These are phyloP conservation scores for Nicotiana knightiana DNA, from an alignment of 257 asterid species.

Conservation along the genomic window DNA sequence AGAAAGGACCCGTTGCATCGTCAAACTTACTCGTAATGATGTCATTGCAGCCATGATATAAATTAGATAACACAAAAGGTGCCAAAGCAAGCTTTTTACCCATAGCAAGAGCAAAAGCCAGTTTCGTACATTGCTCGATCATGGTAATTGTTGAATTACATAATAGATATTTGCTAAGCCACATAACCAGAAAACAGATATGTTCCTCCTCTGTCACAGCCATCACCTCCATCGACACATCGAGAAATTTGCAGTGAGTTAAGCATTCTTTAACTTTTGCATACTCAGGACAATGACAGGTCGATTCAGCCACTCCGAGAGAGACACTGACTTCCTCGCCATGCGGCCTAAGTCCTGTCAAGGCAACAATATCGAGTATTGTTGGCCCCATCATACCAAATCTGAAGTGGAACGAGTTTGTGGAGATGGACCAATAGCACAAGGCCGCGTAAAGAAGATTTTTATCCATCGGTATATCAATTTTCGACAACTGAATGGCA, in stretches of 20 bases:
- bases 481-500: conserved; percentile 15
- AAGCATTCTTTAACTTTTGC: not conserved
- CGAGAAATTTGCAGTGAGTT: conserved; percentile 11
- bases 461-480: not conserved
- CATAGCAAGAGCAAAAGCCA: conserved; percentile 5
- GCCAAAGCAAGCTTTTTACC: conserved; percentile 16
- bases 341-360: conserved; percentile 15
- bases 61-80: conserved; percentile 5
- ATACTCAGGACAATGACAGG: not conserved
- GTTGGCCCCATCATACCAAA: conserved; percentile 21
- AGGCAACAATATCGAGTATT: conserved; percentile 11
- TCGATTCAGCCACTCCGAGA: not conserved
- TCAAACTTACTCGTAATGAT: not conserved
- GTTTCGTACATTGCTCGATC: conserved; percentile 3
- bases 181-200: conserved; percentile 14
- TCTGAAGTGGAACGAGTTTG: conserved; percentile 14
- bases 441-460: conserved; percentile 9
- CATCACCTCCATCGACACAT: conserved; percentile 6
- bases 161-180: conserved; percentile 8
- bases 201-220: conserved; percentile 16
- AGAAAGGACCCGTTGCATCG: not conserved
- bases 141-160: conserved; percentile 2
- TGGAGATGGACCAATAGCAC: conserved; percentile 16
- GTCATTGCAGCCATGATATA: conserved; percentile 5
- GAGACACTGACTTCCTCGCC: conserved; percentile 4